These are phyloP conservation scores for Senna tora DNA, from an alignment of 306 rosid species.

Conservation along the genomic window DNA sequence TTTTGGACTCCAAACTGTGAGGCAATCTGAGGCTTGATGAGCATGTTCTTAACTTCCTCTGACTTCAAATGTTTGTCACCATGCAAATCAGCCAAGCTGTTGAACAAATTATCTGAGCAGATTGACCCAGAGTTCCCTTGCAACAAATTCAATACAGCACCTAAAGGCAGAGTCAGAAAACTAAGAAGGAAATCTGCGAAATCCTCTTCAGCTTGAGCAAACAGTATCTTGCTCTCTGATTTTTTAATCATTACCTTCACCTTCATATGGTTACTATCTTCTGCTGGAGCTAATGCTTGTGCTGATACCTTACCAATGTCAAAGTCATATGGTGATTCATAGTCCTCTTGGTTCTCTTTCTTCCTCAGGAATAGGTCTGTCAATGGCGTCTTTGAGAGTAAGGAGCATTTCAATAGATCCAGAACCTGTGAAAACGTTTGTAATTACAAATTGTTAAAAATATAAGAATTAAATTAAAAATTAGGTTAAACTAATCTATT, in stretches of 20 bases:
- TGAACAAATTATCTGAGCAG: not conserved
- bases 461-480: too few relatives aligned
- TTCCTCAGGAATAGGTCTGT: constrained; percentile 3
- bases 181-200: not conserved
- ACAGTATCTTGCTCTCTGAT: not conserved
- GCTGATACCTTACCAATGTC: not conserved
- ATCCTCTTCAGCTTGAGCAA: not conserved
- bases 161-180: not conserved
- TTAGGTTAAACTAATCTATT: too few relatives aligned
- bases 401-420: not conserved
- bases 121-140: not conserved
- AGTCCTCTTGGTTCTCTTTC: not conserved
- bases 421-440: not conserved
- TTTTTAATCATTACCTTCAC: not conserved
- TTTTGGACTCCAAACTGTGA: not conserved
- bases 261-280: not conserved
- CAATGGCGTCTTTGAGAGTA: not conserved
- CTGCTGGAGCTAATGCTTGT: not conserved
- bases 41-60: not conserved
- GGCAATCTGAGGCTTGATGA: not conserved
- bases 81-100: not conserved
- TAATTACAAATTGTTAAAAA: too few relatives aligned
- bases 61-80: not conserved
- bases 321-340: not conserved
- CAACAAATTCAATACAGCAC: not conserved